These are phyloP conservation scores for Tricholomella constricta DNA, from an alignment of 768 basidiomycete species.

Conservation along the genomic window DNA sequence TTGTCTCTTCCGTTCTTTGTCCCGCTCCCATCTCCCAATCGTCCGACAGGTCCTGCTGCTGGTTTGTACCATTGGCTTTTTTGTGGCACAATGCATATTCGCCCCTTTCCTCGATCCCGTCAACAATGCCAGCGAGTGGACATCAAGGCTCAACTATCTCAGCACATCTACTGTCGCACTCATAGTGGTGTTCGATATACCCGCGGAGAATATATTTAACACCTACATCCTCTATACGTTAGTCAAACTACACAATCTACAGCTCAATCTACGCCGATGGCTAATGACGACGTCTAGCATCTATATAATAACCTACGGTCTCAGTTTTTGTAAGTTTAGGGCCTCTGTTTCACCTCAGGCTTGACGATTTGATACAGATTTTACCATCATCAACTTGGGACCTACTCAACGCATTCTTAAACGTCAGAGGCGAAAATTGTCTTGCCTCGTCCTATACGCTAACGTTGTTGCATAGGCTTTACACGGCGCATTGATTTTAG, in stretches of 20 bases:
- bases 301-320: conserved; percentile 63
- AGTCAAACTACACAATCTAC: conserved; percentile 25
- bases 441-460: background rate
- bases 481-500: conserved; percentile 75
- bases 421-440: conserved; percentile 39
- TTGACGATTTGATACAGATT: conserved; percentile 47
- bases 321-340: conserved; percentile 55
- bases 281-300: conserved; percentile 31
- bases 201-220: conserved; percentile 53
- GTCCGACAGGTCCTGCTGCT: conserved; percentile 65
- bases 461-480: conserved; percentile 40
- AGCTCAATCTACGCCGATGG: background rate
- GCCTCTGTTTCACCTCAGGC: background rate
- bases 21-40: conserved; percentile 52
- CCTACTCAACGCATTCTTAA: conserved; percentile 60
- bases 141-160: conserved; percentile 70
- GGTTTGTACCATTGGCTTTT: conserved; percentile 57
- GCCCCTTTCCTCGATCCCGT: conserved; percentile 70
- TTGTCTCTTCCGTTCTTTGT: conserved; percentile 64
- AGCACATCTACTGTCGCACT: conserved; percentile 65
- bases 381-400: conserved; percentile 56
- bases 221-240: conserved; percentile 69
- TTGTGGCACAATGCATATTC: conserved; percentile 59
- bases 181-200: conserved; percentile 58
- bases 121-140: conserved; percentile 77